phyloP scores from a whole-genome alignment of 2,329 filamentous ascomycete genomes.

The Penicillium italicum region DNA sequence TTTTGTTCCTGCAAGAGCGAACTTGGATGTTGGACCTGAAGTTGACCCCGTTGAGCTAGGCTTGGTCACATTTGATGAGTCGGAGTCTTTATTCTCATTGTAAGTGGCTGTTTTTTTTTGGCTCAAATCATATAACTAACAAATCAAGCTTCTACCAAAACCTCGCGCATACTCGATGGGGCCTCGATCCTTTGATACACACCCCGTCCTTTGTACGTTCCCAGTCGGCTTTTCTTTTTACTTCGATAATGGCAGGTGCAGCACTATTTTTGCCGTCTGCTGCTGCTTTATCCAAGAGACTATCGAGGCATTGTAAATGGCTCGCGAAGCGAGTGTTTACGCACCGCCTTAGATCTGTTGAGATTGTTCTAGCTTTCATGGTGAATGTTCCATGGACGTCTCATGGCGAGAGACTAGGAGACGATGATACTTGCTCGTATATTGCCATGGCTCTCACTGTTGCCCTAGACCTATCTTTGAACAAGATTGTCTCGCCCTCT shows the following conservation, averaged over 20 bases:
- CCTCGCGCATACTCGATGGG: slow-evolving; percentile 70
- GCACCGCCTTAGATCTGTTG: slow-evolving; percentile 63
- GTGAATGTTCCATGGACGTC: slow-evolving; percentile 75
- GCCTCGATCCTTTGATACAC: slow-evolving; percentile 65
- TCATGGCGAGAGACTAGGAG: slow-evolving; percentile 38
- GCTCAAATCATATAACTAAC: background rate
- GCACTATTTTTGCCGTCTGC: slow-evolving; percentile 64
- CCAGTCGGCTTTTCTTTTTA: slow-evolving; percentile 68
- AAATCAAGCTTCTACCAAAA: slow-evolving; percentile 61
- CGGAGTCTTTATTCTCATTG: slow-evolving; percentile 62
- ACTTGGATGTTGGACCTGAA: slow-evolving; percentile 60
- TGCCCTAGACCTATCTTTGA: slow-evolving; percentile 64
- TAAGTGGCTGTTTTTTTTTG: slow-evolving; percentile 41
- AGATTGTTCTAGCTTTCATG: slow-evolving; percentile 72
- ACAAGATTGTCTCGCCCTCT: slow-evolving; percentile 64
- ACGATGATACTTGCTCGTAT: slow-evolving; percentile 70
- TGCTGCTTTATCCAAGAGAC: slow-evolving; percentile 60
- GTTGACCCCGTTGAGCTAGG: slow-evolving; percentile 68
- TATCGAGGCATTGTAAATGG: slow-evolving; percentile 61
- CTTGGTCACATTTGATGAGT: slow-evolving; percentile 63
- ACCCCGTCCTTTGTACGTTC: slow-evolving; percentile 62
- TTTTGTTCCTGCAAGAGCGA: slow-evolving; percentile 63
- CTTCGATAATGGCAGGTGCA: slow-evolving; percentile 66
- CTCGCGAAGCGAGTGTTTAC: slow-evolving; percentile 61
- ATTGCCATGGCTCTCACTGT: slow-evolving; percentile 67